Evolutionary conservation across 331 rosid species (phyloP).

Genomic region (Prunus yedoensis): DNA sequence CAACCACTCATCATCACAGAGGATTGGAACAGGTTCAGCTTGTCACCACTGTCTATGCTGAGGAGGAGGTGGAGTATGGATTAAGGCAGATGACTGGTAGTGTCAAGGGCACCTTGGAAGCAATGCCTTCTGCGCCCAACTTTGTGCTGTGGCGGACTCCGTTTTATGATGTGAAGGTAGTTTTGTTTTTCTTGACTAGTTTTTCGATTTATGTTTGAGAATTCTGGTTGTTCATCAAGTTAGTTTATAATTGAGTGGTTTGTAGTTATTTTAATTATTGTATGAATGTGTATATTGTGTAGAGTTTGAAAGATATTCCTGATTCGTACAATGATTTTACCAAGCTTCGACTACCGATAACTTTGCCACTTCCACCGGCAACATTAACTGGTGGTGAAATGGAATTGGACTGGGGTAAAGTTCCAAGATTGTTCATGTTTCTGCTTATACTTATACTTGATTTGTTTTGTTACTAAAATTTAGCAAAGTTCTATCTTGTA

Average conservation of each 20-base stretch:
- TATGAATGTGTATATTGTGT: not conserved
- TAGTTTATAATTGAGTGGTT: not conserved
- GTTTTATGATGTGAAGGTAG: constrained; percentile 68
- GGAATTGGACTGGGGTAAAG: constrained; percentile 78
- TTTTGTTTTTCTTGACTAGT: not conserved
- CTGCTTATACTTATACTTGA: constrained; percentile 20
- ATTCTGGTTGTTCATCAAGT: not conserved
- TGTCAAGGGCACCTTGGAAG: constrained; percentile 42
- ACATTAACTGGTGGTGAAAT: constrained; percentile 40
- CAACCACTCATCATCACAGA: constrained; percentile 37
- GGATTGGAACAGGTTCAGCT: constrained; percentile 64
- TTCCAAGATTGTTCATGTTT: constrained; percentile 26
- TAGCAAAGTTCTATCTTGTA: not conserved
- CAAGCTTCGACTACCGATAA: constrained; percentile 49
- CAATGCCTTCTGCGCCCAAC: constrained; percentile 27
- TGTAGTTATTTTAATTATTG: not conserved
- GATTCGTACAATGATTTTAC: constrained; percentile 55
- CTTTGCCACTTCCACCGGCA: constrained; percentile 49
- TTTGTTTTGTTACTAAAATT: not conserved
- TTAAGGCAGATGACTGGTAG: constrained; percentile 41
- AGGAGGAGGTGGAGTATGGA: constrained; percentile 78
- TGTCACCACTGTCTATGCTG: constrained; percentile 62
- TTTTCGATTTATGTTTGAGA: not conserved
- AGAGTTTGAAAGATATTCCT: constrained; percentile 56
- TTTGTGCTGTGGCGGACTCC: constrained; percentile 70